These are phyloP conservation scores for Phoma sp. DNA, from an alignment of 2,329 filamentous ascomycete genomes.

Conservation along the genomic window DNA sequence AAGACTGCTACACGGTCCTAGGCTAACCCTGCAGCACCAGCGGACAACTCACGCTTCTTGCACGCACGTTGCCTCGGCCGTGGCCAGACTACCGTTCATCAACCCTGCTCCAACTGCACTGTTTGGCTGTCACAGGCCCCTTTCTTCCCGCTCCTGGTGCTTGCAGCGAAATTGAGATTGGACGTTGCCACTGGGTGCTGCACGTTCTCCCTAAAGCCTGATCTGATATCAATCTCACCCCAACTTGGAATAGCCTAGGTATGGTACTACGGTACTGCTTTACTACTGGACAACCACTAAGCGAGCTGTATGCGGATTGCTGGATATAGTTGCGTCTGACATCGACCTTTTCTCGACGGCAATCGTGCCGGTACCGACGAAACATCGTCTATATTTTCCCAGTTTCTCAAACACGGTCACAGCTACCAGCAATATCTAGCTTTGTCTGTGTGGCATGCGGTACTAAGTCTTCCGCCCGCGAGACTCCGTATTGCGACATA, in stretches of 20 bases:
- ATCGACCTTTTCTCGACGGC: background rate
- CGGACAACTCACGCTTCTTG: conserved; percentile 1
- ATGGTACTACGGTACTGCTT: background rate
- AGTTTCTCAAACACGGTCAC: no score
- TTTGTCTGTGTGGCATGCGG: no score
- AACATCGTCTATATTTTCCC: background rate
- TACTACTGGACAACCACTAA: conserved; percentile 1
- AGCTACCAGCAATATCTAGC: no score
- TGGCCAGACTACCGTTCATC: background rate
- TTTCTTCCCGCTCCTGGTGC: conserved; percentile 1
- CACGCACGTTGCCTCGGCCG: background rate
- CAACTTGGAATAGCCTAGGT: background rate
- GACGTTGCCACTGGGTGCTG: conserved; percentile 7
- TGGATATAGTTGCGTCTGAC: conserved; percentile 1
- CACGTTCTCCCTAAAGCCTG: conserved; percentile 10
- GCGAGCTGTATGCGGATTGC: conserved; percentile 4
- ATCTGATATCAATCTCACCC: conserved; percentile 1
- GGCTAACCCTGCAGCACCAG: conserved; percentile 8
- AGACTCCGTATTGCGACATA: no score
- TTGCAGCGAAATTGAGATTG: background rate
- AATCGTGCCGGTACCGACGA: background rate
- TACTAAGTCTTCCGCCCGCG: no score
- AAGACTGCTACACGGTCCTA: background rate
- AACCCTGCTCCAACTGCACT: background rate
- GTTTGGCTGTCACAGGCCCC: conserved; percentile 1